phyloP scores from a whole-genome alignment of 441 rosid genomes.

The Capsella rubella region DNA sequence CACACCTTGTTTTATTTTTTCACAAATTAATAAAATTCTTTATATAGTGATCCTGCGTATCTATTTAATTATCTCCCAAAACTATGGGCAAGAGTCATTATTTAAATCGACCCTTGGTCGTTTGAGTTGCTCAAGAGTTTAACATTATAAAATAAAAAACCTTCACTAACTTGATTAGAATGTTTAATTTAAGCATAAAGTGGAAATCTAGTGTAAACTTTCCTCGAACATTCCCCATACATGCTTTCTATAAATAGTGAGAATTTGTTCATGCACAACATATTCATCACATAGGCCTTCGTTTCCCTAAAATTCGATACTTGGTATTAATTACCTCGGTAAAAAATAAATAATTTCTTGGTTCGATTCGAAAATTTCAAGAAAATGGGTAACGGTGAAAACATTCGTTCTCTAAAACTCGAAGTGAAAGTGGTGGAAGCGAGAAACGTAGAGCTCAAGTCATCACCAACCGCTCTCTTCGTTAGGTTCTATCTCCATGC shows the following conservation, averaged over 20 bases:
- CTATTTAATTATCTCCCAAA: constrained; percentile 37
- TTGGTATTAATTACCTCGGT: neutral
- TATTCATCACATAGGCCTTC: constrained; percentile 29
- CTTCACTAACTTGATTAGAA: constrained; percentile 31
- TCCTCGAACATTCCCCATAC: constrained; percentile 14
- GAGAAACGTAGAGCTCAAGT: constrained; percentile 58
- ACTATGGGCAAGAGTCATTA: constrained; percentile 36
- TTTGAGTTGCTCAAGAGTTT: constrained; percentile 33
- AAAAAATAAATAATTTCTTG: neutral
- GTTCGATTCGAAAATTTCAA: neutral
- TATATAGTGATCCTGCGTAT: constrained; percentile 5
- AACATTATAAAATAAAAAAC: constrained; percentile 12
- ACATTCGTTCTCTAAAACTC: constrained; percentile 49
- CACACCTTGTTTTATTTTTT: neutral
- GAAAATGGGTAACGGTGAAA: constrained; percentile 47
- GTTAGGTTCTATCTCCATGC: constrained; percentile 70
- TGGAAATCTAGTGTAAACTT: constrained; percentile 28
- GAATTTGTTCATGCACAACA: constrained; percentile 36
- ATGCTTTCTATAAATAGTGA: constrained; percentile 11
- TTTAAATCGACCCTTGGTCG: constrained; percentile 40
- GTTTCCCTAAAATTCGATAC: constrained; percentile 8
- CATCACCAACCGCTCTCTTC: constrained; percentile 51
- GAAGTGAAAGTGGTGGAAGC: constrained; percentile 68
- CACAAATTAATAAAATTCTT: neutral
- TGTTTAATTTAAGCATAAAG: constrained; percentile 8